Evolutionary conservation across 2,329 filamentous ascomycete genomes (phyloP).

Genomic region (Fusarium secorum): DNA sequence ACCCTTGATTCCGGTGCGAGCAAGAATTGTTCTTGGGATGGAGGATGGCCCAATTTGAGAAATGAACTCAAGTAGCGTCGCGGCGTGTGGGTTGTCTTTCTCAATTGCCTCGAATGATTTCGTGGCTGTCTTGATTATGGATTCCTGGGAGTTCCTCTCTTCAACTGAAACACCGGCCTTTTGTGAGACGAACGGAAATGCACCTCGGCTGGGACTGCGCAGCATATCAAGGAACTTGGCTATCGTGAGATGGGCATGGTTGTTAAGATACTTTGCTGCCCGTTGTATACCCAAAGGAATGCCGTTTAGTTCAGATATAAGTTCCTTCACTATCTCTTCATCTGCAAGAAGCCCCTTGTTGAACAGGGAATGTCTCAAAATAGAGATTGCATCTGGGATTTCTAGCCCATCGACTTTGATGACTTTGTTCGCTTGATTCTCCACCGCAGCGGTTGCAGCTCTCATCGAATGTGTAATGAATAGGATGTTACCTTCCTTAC

Average conservation of each 20-base stretch:
- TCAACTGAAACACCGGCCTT: too few relatives aligned
- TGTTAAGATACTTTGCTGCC: not conserved
- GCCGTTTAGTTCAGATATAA: fast-evolving
- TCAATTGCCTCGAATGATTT: not conserved
- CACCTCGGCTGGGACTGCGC: not conserved
- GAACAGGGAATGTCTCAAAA: not conserved
- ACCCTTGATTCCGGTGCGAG: fast-evolving
- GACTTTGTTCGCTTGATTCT: not conserved
- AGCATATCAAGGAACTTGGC: not conserved
- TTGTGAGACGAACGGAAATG: not conserved
- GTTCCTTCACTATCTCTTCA: too few relatives aligned
- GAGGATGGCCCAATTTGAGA: not conserved
- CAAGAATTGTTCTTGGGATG: not conserved
- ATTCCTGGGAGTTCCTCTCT: too few relatives aligned
- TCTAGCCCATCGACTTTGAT: fast-evolving
- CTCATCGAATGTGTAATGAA: not conserved
- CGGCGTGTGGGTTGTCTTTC: fast-evolving
- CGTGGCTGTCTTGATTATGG: not conserved
- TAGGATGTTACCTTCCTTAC: not conserved
- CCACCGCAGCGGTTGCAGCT: not conserved
- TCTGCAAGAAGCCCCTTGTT: too few relatives aligned
- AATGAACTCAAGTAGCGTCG: not conserved
- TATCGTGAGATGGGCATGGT: not conserved
- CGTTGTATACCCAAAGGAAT: not conserved
- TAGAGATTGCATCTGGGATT: not conserved